Conservation (phyloP, 2,329 filamentous ascomycete species). For the Exophiala sp. region DNA sequence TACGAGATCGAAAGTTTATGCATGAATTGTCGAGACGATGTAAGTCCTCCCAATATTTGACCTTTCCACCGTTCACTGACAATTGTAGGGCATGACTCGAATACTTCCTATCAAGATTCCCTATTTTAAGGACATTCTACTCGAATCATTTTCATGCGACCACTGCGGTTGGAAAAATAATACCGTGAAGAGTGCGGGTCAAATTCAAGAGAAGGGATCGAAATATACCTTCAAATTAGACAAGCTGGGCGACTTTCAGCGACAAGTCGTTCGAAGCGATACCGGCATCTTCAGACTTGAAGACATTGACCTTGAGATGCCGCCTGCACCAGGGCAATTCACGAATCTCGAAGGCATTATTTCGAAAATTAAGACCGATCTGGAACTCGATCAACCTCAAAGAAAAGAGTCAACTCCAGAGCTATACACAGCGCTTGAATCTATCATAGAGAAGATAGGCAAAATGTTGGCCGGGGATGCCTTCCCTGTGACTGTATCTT, state of each 20-base stretch:
- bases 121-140: constrained; percentile 94
- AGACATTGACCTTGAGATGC: constrained; percentile 89
- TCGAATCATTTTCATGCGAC: constrained; percentile 94
- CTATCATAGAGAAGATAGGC: constrained; percentile 68
- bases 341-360: constrained; percentile 92
- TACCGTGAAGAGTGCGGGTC: constrained; percentile 86
- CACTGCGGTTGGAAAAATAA: constrained; percentile 88
- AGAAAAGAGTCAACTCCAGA: constrained; percentile 76
- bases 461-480: constrained; percentile 73
- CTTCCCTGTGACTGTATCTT: constrained; percentile 82
- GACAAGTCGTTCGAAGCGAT: constrained; percentile 91
- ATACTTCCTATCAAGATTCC: constrained; percentile 89
- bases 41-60: constrained; percentile 34
- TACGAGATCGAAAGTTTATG: constrained; percentile 66
- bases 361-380: constrained; percentile 70
- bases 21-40: constrained; percentile 82
- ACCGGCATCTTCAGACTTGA: constrained; percentile 80
- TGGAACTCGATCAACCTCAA: constrained; percentile 76
- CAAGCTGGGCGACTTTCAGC: constrained; percentile 67
- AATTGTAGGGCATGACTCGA: constrained; percentile 69
- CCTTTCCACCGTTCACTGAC: constrained; percentile 18
- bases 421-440: constrained; percentile 71
- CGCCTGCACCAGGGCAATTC: constrained; percentile 82
- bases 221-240: constrained; percentile 82
- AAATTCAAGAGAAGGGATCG: constrained; percentile 83